Evolutionary conservation across 352 stramenopile genomes (phyloP), one percentile per base, ranked within the genome.

Genomic region (Pythium brassicae): DNA sequence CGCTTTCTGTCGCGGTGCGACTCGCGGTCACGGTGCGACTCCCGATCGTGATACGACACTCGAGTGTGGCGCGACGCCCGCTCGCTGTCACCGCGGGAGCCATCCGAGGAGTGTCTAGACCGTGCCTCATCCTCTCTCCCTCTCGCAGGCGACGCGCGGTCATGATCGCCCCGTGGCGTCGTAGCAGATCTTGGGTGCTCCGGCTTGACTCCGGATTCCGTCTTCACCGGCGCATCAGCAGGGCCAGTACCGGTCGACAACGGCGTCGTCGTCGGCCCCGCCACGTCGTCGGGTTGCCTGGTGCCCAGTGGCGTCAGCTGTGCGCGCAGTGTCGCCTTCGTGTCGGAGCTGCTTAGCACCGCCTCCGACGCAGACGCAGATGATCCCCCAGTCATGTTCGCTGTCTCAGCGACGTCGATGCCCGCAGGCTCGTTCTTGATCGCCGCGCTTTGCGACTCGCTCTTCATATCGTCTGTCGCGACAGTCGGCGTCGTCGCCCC

Each of bases 1-100:
- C 47, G 55, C 22, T 61, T 61, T 20, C 29, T 47, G n/a, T 49
- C 40, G 15, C 52, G 52, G 14, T 48, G 27, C n/a, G 15, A 40
- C 20, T 51, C 52, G 23, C 14, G 40, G 0, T 51, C 42, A 35
- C 27, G 42, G 42, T 44, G 53, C 29, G 4, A 23, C 2, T 32
- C 20, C 7, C 32, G 32, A 11, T 37, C 32, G 32, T n/a, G 51
- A 19, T 46, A n/a, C 17, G 12, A 35, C 19, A 40, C 51, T 14
- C 14, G 52, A 2, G 34, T 29, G 35, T n/a, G 42, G 42, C 34
- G 53, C 22, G 4, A 23, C 5, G 23, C 26, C 9, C 45, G 23
- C 19, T 54, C 42, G 15, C 42, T 10, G 9, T 54, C 27, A 19
- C 29, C 9, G 4, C 53, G 42, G 3, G 53, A 62, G 10, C 15